Conservation (phyloP, 768 basidiomycete genomes). For the Jaapia argillacea region DNA sequence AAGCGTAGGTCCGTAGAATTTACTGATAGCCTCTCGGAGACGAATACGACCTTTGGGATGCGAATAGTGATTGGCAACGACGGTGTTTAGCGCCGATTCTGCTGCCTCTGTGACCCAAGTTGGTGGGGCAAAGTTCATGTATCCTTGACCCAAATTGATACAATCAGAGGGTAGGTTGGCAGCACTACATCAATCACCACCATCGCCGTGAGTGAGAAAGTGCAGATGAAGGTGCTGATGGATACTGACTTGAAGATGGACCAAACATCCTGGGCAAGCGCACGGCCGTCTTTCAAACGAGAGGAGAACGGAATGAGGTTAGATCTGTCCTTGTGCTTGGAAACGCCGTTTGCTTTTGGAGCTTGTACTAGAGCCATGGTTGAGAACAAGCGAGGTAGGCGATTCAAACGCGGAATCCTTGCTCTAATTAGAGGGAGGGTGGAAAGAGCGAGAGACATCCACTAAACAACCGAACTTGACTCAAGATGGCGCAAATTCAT, state of each 20-base stretch:
- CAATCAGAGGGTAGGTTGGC: constrained; percentile 85
- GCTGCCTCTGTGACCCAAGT: constrained; percentile 71
- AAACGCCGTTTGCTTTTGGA: no score
- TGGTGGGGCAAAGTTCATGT: constrained; percentile 90
- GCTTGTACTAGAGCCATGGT: no score
- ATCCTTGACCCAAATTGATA: constrained; percentile 87
- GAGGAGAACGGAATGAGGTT: constrained; percentile 61
- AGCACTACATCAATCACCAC: no score
- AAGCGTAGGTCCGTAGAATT: constrained; percentile 61
- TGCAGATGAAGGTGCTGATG: constrained; percentile 5
- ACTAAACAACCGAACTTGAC: no score
- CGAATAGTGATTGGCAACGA: constrained; percentile 77
- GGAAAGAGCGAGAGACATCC: no score
- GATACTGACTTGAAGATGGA: constrained; percentile 71
- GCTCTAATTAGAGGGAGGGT: no score
- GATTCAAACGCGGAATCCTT: no score
- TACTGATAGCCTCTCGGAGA: constrained; percentile 79
- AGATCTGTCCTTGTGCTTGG: constrained; percentile 30
- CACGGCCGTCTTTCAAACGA: constrained; percentile 65
- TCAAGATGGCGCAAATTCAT: no score
- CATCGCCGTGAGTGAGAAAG: constrained; percentile 5
- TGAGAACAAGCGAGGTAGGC: no score
- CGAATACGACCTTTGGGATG: constrained; percentile 86
- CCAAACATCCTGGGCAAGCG: constrained; percentile 81
- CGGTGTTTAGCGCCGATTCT: constrained; percentile 48